Conservation (phyloP, 2,329 filamentous ascomycete genomes). For the Colletotrichum noveboracense region DNA sequence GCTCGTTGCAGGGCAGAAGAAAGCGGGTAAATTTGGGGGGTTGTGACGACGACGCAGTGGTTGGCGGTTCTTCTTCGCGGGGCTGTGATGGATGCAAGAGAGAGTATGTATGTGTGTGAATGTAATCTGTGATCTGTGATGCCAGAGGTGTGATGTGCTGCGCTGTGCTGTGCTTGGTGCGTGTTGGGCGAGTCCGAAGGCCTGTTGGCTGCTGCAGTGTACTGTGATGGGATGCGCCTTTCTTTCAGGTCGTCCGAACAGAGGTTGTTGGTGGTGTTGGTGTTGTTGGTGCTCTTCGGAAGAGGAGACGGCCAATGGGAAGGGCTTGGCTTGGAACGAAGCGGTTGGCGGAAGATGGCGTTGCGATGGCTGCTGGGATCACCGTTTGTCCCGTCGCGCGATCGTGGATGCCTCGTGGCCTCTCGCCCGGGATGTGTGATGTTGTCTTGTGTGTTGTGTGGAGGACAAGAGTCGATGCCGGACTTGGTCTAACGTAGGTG, state of each 20-base stretch:
- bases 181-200: neutral
- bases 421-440: conserved; percentile 8
- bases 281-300: neutral
- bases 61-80: neutral
- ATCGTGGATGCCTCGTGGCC: conserved; percentile 22
- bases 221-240: neutral
- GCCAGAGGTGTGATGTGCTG: neutral
- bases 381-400: conserved; percentile 14
- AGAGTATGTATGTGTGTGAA: neutral
- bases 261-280: neutral
- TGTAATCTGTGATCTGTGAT: neutral
- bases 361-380: conserved; percentile 1
- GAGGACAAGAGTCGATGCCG: neutral
- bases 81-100: neutral
- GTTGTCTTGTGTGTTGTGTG: neutral
- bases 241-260: neutral
- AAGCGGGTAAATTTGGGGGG: conserved; percentile 17
- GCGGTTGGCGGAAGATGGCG: conserved; percentile 4
- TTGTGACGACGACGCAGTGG: neutral
- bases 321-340: neutral
- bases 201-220: conserved; percentile 2
- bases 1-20: conserved; percentile 10
- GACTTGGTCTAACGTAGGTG: neutral
- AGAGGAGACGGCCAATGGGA: neutral
- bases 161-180: neutral